A percentile compares a stretch with the other conserved stretches of the same genome.
These are phyloP conservation scores for Debaryomyces singareniensis DNA, from an alignment of 1,139 yeast genomes.

Conservation along the genomic window DNA sequence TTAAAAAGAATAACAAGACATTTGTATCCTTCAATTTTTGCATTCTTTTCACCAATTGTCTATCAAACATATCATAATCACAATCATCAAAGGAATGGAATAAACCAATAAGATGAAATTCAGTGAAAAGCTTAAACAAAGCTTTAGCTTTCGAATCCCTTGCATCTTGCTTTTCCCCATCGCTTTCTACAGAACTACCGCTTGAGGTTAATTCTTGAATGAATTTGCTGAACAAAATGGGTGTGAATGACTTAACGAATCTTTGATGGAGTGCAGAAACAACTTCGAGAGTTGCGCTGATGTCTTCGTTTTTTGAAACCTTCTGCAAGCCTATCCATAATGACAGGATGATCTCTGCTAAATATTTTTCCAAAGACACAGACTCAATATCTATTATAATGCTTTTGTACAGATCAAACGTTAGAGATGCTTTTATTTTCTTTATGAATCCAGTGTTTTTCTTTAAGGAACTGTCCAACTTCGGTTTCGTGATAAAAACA, in stretches of 20 bases:
- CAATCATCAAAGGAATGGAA: slow-evolving; percentile 37
- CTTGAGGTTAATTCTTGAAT: slow-evolving; percentile 3
- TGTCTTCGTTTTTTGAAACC: slow-evolving; percentile 52
- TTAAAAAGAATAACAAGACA: slow-evolving; percentile 43
- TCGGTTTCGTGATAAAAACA: slow-evolving; percentile 18
- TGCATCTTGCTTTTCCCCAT: slow-evolving; percentile 38
- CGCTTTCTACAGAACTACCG: slow-evolving; percentile 43
- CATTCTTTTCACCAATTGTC: slow-evolving; percentile 12
- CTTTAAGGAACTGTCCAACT: slow-evolving; percentile 72
- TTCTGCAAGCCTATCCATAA: slow-evolving; percentile 57
- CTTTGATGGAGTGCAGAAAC: slow-evolving; percentile 75
- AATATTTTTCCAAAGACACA: slow-evolving; percentile 67
- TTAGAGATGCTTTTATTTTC: slow-evolving; percentile 55
- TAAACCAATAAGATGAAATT: slow-evolving; percentile 58
- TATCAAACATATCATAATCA: slow-evolving; percentile 20
- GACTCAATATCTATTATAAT: slow-evolving; percentile 57
- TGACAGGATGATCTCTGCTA: slow-evolving; percentile 63
- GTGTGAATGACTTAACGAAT: slow-evolving; percentile 50
- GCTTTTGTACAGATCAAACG: slow-evolving; percentile 26
- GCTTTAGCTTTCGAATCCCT: slow-evolving; percentile 42
- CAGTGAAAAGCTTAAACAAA: slow-evolving; percentile 51
- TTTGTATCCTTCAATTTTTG: slow-evolving; percentile 23
- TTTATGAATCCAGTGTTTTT: slow-evolving; percentile 79
- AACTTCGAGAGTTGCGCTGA: slow-evolving; percentile 59
- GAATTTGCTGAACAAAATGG: slow-evolving; percentile 12